Evolutionary conservation across 2,329 filamentous ascomycete species (phyloP), one percentile per base, ranked within the genome.

Genomic region (Tolypocladium ophioglossoides): DNA sequence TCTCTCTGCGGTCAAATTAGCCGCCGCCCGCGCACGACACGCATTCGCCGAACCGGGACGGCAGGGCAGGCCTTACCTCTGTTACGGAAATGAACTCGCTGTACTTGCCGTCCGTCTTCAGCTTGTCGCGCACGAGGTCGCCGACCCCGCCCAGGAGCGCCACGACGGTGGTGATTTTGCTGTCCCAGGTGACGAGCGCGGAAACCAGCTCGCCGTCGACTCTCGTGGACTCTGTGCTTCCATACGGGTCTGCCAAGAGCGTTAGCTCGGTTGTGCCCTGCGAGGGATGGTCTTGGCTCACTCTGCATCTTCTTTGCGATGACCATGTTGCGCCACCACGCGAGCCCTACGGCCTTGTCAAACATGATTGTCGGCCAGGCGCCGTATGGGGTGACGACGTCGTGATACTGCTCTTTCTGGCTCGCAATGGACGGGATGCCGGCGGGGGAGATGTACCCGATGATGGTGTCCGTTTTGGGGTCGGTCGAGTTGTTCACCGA

Each of bases 301-400:
- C 70, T 74, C 53, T 74, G 72, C 72, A 74, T 74, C 61, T 72
- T 73, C 61, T 71, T 73, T 2, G 63, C 71, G 6, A 64, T 53
- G 2, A 68, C 63, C 70, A 73, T 74, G 51, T 72, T 73, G 50
- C 64, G 66, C 71, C 70, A 73, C 72, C 72, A 74, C 4, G 69
- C 71, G 30, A 74, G 58, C 0, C 71, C 72, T 4, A 73, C 67
- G 7, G 61, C 60, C 50, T 68, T 69, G 55, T 72, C 64, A 30
- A 73, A 66, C 34, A 74, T 52, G 0, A 72, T 61, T 9, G 64
- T 68, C 0, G 71, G 71, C 58, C 70, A 73, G 0, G 67, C 66
- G 10, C 67, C 67, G 20, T 74, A 74, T 0, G 71, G 71, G 0
- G 71, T 73, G 4, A 74, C 66, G 8, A 74, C 70, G 47, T 73